These are phyloP conservation scores for Handroanthus guayacan DNA, from an alignment of 257 asterid genomes.

Conservation along the genomic window DNA sequence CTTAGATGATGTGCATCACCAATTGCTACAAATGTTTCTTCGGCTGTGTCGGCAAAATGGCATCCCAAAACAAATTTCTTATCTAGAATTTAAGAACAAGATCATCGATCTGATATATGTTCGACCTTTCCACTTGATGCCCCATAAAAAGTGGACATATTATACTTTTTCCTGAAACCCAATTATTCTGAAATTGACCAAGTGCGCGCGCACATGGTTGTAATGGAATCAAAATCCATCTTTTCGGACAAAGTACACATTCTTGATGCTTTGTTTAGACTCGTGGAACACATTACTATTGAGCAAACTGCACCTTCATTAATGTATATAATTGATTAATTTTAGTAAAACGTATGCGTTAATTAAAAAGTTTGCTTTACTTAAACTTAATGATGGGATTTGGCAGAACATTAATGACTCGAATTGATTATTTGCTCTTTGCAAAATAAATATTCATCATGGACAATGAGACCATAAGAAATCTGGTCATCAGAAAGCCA, in stretches of 20 bases:
- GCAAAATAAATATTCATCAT: not conserved
- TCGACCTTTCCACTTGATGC: conserved; percentile 24
- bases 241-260: not conserved
- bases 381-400: too few relatives aligned
- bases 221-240: not conserved
- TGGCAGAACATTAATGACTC: not conserved
- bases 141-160: not conserved
- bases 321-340: too few relatives aligned
- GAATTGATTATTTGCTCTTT: conserved; percentile 9
- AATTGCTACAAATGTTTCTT: not conserved
- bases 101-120: not conserved
- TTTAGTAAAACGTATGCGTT: too few relatives aligned
- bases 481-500: conserved; percentile 25
- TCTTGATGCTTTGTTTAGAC: not conserved
- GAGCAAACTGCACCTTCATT: not conserved
- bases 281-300: not conserved
- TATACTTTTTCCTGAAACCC: not conserved
- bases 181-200: not conserved
- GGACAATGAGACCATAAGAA: conserved; percentile 7
- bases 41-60: not conserved
- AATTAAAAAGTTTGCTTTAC: too few relatives aligned
- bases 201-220: conserved; percentile 16
- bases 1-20: too few relatives aligned
- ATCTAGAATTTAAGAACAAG: not conserved
- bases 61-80: not conserved